Conservation (phyloP, 495 filamentous ascomycete species). For the Choiromyces venosus region DNA sequence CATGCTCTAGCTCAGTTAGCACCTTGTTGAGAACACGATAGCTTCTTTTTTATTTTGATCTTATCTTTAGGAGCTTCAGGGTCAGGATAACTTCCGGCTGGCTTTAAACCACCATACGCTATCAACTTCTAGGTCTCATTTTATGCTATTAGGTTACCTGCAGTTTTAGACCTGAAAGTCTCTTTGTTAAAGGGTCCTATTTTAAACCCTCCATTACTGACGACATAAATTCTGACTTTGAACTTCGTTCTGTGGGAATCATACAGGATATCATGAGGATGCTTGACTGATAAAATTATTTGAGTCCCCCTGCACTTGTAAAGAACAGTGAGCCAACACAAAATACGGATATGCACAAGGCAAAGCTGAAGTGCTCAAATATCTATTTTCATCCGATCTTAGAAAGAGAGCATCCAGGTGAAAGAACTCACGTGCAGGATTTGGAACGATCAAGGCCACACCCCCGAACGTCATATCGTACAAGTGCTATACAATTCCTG, state of each 20-base stretch:
- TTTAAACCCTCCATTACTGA: not conserved
- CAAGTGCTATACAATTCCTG: not conserved
- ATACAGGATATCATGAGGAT: not conserved
- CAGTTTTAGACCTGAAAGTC: not conserved
- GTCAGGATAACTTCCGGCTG: no score
- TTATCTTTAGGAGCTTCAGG: not conserved
- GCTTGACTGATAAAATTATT: not conserved
- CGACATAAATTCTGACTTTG: not conserved
- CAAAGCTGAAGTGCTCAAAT: not conserved
- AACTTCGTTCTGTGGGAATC: not conserved
- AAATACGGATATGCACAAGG: not conserved
- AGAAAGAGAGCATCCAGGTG: not conserved
- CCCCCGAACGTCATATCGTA: not conserved
- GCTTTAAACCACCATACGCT: not conserved
- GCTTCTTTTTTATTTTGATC: not conserved
- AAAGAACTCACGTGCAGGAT: not conserved
- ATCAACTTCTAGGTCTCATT: not conserved
- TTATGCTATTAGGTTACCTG: not conserved
- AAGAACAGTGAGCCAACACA: not conserved
- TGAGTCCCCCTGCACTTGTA: not conserved
- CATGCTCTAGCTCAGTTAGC: not conserved
- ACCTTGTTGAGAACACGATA: not conserved
- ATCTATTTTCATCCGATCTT: not conserved
- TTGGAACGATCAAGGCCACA: not conserved
- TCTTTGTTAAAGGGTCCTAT: not conserved